A percentile compares a stretch with the other conserved stretches of the same genome.
Evolutionary conservation across 2,329 filamentous ascomycete genomes (phyloP).

Genomic region (Trichoderma semiorbis): DNA sequence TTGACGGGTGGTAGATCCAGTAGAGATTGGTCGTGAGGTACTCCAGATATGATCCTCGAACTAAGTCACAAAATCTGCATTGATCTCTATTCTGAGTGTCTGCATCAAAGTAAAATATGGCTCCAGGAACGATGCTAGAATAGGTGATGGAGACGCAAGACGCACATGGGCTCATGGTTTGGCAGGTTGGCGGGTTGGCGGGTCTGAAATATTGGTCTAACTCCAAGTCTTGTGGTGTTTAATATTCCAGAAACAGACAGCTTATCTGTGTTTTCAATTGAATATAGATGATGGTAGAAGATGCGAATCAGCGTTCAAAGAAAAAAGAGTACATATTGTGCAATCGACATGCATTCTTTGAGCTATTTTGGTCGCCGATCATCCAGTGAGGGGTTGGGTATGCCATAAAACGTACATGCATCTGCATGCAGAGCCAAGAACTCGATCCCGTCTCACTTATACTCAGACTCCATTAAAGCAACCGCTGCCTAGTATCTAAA

Average conservation of each 20-base stretch:
- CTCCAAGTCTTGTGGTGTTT: background rate
- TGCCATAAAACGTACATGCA: background rate
- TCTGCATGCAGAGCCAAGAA: background rate
- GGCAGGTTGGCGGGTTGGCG: background rate
- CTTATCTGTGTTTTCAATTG: background rate
- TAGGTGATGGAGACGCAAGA: background rate
- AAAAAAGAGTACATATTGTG: too few relatives aligned
- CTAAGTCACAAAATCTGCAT: background rate
- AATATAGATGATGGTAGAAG: background rate
- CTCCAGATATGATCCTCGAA: background rate
- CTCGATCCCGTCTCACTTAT: background rate
- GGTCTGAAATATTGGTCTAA: background rate
- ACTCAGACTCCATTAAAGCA: background rate
- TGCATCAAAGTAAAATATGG: background rate
- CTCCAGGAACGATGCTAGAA: background rate
- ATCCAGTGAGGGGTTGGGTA: background rate
- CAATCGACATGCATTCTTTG: background rate
- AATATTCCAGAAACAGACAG: background rate
- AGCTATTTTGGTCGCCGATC: background rate
- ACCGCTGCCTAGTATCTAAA: background rate
- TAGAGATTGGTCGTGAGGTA: background rate
- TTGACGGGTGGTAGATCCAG: background rate
- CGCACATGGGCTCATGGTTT: background rate
- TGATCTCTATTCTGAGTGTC: background rate
- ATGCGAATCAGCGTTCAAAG: background rate